Conservation (phyloP, 768 basidiomycete species). For the Boletus rex-veris region DNA sequence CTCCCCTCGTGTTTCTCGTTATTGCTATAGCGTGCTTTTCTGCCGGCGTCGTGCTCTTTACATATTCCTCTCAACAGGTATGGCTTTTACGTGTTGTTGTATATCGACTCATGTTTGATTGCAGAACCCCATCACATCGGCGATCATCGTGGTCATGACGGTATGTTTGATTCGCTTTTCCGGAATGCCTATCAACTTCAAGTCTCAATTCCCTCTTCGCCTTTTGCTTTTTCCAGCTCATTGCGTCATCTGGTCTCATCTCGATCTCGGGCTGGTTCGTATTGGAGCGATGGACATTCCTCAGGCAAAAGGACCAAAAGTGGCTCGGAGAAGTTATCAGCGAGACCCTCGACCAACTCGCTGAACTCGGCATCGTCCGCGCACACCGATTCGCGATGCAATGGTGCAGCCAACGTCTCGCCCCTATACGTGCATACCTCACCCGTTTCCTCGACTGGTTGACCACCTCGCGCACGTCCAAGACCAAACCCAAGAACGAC, state of each 20-base stretch:
- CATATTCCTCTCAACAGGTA: slow-evolving; percentile 70
- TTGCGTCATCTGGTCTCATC: slow-evolving; percentile 38
- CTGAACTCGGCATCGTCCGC: slow-evolving; percentile 21
- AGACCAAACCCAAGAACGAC: not conserved
- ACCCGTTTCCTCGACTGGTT: slow-evolving; percentile 13
- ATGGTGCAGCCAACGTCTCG: slow-evolving; percentile 22
- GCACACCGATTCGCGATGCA: slow-evolving; percentile 20
- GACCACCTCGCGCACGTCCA: not conserved
- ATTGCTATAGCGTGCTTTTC: slow-evolving; percentile 81
- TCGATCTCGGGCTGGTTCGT: slow-evolving; percentile 53
- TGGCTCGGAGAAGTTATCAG: slow-evolving; percentile 43
- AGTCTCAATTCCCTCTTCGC: not conserved
- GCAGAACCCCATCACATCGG: slow-evolving; percentile 58
- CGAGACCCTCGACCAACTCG: slow-evolving; percentile 21
- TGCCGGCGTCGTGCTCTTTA: slow-evolving; percentile 69
- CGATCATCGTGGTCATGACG: slow-evolving; percentile 70
- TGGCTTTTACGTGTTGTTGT: slow-evolving; percentile 2
- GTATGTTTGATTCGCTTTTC: slow-evolving; percentile 14
- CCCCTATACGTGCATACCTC: slow-evolving; percentile 5
- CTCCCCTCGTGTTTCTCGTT: slow-evolving; percentile 78
- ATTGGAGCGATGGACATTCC: slow-evolving; percentile 46
- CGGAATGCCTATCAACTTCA: not conserved
- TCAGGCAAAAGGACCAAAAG: slow-evolving; percentile 40
- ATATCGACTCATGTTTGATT: not conserved
- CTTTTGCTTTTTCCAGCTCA: slow-evolving; percentile 11